A percentile compares a stretch with the other conserved stretches of the same genome.
phyloP scores from a whole-genome alignment of 108 stramenopile genomes.

The Licmophora abbreviata region DNA sequence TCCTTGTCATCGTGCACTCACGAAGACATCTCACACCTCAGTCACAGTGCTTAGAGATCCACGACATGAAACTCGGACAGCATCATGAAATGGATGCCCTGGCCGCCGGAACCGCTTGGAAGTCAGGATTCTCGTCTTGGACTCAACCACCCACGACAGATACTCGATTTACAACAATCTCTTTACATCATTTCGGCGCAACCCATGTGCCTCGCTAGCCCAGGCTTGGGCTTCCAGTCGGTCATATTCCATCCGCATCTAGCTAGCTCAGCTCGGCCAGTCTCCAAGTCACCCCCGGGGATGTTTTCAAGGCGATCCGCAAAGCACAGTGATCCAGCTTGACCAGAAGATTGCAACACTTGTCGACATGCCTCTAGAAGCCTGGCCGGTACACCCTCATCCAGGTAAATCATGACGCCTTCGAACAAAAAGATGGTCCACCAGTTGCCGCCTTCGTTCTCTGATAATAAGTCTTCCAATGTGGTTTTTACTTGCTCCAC shows the following conservation, averaged over 20 bases:
- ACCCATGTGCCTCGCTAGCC: slow-evolving; percentile 67
- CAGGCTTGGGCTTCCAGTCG: slow-evolving; percentile 55
- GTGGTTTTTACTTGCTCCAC: slow-evolving; percentile 25
- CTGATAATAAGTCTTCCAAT: slow-evolving; percentile 19
- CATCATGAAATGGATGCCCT: too few species aligned
- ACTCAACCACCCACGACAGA: too few species aligned
- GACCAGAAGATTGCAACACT: slow-evolving; percentile 12
- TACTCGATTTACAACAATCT: too few species aligned
- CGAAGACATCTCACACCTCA: too few species aligned
- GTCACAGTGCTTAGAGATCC: too few species aligned
- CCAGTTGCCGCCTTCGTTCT: slow-evolving; percentile 6
- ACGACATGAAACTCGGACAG: too few species aligned
- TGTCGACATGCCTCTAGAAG: slow-evolving; percentile 35
- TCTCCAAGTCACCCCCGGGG: slow-evolving; percentile 38
- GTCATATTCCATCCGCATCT: slow-evolving; percentile 49
- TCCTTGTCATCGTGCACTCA: too few species aligned
- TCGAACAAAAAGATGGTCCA: slow-evolving; percentile 61
- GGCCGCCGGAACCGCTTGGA: too few species aligned
- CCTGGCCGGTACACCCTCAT: slow-evolving; percentile 45
- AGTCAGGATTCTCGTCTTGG: too few species aligned
- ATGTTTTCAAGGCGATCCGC: slow-evolving; percentile 66
- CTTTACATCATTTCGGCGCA: slow-evolving; percentile 15
- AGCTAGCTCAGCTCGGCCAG: slow-evolving; percentile 25
- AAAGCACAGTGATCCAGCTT: slow-evolving; percentile 33
- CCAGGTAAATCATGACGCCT: slow-evolving; percentile 74